Conservation (phyloP, 2,329 filamentous ascomycete genomes). For the Nemania abortiva region DNA sequence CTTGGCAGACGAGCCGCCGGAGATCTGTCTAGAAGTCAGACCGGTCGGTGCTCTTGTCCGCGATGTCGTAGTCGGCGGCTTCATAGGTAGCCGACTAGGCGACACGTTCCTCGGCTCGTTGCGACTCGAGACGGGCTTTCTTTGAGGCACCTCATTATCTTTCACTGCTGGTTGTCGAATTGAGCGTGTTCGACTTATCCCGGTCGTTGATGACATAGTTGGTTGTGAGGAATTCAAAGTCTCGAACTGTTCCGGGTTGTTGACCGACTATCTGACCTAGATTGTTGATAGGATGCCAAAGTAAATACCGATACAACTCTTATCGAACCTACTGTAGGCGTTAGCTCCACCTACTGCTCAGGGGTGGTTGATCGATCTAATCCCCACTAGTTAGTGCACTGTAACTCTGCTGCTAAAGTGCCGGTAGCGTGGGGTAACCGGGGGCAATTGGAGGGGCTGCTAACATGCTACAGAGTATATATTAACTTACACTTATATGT, state of each 20-base stretch:
- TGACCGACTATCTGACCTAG: slow-evolving; percentile 9
- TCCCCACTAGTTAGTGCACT: slow-evolving; percentile 2
- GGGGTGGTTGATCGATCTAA: slow-evolving; percentile 1
- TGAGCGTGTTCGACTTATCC: slow-evolving; percentile 61
- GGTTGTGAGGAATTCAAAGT: slow-evolving; percentile 29
- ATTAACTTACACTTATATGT: neutral
- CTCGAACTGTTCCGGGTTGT: slow-evolving; percentile 34
- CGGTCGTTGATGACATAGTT: slow-evolving; percentile 57
- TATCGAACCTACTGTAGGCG: too few relatives aligned
- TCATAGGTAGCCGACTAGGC: slow-evolving; percentile 64
- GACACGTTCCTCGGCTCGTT: slow-evolving; percentile 55
- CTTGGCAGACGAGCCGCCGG: slow-evolving; percentile 34
- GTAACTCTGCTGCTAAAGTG: slow-evolving; percentile 1
- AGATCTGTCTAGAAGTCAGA: slow-evolving; percentile 41
- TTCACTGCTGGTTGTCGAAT: slow-evolving; percentile 58
- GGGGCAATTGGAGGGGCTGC: neutral
- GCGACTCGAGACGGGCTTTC: slow-evolving; percentile 38
- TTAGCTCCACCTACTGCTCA: neutral
- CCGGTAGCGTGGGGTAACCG: slow-evolving; percentile 8
- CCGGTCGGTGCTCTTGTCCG: slow-evolving; percentile 39
- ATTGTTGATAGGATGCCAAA: neutral
- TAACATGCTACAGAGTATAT: neutral
- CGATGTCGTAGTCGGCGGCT: slow-evolving; percentile 52
- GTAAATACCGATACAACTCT: too few relatives aligned
- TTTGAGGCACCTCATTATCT: slow-evolving; percentile 36